Conservation (phyloP, 129 eudicot species). For the sunflower (Helianthus annuus) region HanXRQr2.0-SUNRISE NC_035443.2:32543317-32543816, state of each 20-base stretch:
- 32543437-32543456: conserved; percentile 34
- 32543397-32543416: conserved; percentile 65
- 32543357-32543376: conserved; percentile 60
- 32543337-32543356: conserved; percentile 44
- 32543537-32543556: conserved; percentile 55
- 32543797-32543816: too few species aligned
- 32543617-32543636: conserved; percentile 5
- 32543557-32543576: conserved; percentile 53
- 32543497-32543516: conserved; percentile 57
- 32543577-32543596: conserved; percentile 72
- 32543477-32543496: conserved; percentile 58
- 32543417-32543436: conserved; percentile 75
- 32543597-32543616: conserved; percentile 56
- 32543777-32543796: too few species aligned
- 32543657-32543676: too few species aligned
- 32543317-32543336: not conserved
- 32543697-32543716: too few species aligned
- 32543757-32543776: too few species aligned
- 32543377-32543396: conserved; percentile 47
- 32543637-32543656: not conserved
- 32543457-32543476: conserved; percentile 33
- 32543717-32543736: too few species aligned
- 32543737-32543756: too few species aligned
- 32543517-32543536: conserved; percentile 93
- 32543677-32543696: too few species aligned